Percentiles rank a stretch among this genome's conserved stretches.
phyloP scores from a whole-genome alignment of 2,329 filamentous ascomycete species.

The Exophiala oligosperma region DNA sequence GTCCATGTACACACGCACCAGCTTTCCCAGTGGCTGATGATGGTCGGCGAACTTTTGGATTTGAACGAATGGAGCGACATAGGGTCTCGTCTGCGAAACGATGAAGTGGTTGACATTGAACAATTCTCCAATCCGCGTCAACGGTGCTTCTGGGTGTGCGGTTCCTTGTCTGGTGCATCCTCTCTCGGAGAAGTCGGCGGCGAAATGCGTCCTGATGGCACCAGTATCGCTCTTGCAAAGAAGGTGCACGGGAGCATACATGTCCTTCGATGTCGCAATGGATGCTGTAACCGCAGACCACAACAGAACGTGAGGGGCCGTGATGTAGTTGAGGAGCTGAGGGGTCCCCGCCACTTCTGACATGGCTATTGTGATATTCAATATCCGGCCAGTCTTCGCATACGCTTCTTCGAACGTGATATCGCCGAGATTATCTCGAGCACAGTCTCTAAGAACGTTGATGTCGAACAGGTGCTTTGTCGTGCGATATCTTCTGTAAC shows the following conservation, averaged over 20 bases:
- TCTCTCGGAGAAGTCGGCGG: conserved; percentile 27
- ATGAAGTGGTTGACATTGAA: conserved; percentile 99
- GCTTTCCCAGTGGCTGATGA: conserved; percentile 70
- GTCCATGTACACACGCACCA: conserved; percentile 51
- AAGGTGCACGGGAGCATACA: conserved; percentile 77
- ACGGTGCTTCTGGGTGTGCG: conserved; percentile 89
- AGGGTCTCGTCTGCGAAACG: conserved; percentile 95
- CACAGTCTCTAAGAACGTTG: conserved; percentile 74
- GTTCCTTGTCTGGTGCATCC: conserved; percentile 70
- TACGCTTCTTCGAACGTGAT: conserved; percentile 96
- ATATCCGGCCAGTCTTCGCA: conserved; percentile 85
- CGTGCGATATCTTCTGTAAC: conserved; percentile 78
- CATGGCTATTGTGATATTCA: conserved; percentile 92
- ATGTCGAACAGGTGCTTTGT: conserved; percentile 75
- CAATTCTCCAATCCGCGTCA: conserved; percentile 86
- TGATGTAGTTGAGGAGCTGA: conserved; percentile 85
- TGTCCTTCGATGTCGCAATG: conserved; percentile 72
- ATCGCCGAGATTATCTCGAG: conserved; percentile 77
- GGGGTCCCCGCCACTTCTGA: conserved; percentile 80
- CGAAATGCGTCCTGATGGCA: conserved; percentile 52
- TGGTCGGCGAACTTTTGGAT: conserved; percentile 66
- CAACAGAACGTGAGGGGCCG: conserved; percentile 89
- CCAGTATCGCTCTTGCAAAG: conserved; percentile 77
- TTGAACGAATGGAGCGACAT: conserved; percentile 81
- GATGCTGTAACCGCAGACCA: conserved; percentile 92